These are phyloP conservation scores for Cercospora sp. DNA, from an alignment of 2,329 filamentous ascomycete genomes.

Conservation along the genomic window DNA sequence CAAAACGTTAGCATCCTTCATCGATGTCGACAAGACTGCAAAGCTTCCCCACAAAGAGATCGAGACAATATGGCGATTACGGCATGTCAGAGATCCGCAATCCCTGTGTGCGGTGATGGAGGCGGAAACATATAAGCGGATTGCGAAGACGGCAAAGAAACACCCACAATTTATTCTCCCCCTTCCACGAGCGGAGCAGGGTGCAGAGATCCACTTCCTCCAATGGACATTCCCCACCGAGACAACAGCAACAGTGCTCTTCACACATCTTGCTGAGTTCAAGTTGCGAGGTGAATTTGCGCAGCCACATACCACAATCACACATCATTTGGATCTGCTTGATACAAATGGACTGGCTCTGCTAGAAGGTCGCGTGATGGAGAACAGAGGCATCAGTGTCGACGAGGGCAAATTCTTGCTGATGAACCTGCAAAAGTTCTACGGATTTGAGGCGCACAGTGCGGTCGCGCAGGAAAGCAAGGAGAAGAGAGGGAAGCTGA, in stretches of 20 bases:
- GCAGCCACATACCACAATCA: constrained; percentile 88
- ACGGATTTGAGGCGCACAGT: constrained; percentile 61
- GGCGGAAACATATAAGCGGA: constrained; percentile 68
- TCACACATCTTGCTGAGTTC: constrained; percentile 91
- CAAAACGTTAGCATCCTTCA: constrained; percentile 66
- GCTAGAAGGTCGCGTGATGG: constrained; percentile 78
- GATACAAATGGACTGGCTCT: constrained; percentile 76
- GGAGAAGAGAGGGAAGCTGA: constrained; percentile 65
- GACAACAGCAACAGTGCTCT: constrained; percentile 65
- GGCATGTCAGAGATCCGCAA: constrained; percentile 70
- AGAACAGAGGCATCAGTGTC: constrained; percentile 72
- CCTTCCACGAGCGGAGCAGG: constrained; percentile 65
- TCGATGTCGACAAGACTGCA: constrained; percentile 78
- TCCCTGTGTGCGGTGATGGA: constrained; percentile 85
- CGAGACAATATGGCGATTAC: constrained; percentile 83
- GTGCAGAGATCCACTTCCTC: constrained; percentile 91
- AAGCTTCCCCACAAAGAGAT: constrained; percentile 77
- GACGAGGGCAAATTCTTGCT: constrained; percentile 87
- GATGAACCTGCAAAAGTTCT: constrained; percentile 94
- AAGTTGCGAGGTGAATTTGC: constrained; percentile 88
- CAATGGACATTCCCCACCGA: constrained; percentile 89
- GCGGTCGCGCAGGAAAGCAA: constrained; percentile 70
- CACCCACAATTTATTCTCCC: constrained; percentile 92
- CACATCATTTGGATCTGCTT: constrained; percentile 82
- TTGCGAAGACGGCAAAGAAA: constrained; percentile 68